Conservation (phyloP, 768 basidiomycete genomes). For the Peribolospora baueri region DNA sequence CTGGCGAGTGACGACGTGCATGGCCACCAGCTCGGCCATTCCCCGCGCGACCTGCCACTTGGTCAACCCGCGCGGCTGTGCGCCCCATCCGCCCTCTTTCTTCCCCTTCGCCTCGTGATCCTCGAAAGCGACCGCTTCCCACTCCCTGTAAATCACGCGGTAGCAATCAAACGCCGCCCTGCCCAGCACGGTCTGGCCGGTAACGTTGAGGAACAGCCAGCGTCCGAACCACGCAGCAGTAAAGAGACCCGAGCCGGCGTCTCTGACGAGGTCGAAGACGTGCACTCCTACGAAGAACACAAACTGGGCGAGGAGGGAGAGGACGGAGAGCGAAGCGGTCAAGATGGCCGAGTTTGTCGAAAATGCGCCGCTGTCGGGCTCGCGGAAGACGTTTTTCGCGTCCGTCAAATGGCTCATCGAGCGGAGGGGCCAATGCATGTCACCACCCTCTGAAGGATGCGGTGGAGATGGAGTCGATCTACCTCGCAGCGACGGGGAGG, state of each 20-base stretch:
- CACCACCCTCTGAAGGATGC: too few relatives aligned
- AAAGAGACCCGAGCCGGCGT: not conserved
- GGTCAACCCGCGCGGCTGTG: too few relatives aligned
- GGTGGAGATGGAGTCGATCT: too few relatives aligned
- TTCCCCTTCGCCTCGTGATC: not conserved
- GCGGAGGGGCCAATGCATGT: too few relatives aligned
- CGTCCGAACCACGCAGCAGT: not conserved
- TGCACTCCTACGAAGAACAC: conserved; percentile 6
- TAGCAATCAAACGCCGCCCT: conserved; percentile 1
- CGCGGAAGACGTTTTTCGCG: too few relatives aligned
- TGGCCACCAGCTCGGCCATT: not conserved
- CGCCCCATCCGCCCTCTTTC: not conserved
- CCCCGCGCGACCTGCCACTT: not conserved
- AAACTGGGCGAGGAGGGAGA: conserved; percentile 6
- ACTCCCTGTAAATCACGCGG: conserved; percentile 2
- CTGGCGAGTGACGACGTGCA: not conserved
- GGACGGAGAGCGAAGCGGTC: conserved; percentile 1
- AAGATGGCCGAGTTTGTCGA: not conserved
- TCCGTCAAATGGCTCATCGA: too few relatives aligned
- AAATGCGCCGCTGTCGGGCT: not conserved
- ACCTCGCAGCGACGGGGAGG: too few relatives aligned
- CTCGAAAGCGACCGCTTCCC: conserved; percentile 1
- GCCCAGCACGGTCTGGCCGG: conserved; percentile 5
- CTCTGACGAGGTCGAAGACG: not conserved
- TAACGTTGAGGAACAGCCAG: conserved; percentile 5